Conservation (phyloP, 2,329 filamentous ascomycete genomes). For the Zymoseptoria ardabiliae region DNA sequence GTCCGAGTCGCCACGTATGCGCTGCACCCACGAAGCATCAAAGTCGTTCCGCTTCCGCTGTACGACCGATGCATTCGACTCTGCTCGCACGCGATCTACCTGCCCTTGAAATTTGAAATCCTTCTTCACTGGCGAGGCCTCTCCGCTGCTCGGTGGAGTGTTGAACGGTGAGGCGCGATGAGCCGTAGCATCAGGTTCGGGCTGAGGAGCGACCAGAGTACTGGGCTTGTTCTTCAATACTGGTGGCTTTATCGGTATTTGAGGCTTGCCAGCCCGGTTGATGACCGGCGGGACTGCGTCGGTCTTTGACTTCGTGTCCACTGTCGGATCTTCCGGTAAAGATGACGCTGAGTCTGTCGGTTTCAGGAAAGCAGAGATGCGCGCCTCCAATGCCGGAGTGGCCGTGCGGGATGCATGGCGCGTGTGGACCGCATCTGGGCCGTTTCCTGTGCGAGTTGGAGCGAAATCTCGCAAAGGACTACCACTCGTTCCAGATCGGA, state of each 20-base stretch:
- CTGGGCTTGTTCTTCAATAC: constrained; percentile 19
- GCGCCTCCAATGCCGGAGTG: constrained; percentile 37
- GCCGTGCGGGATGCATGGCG: constrained; percentile 34
- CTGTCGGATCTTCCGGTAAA: neutral
- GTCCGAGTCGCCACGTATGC: constrained; percentile 23
- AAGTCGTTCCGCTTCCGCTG: constrained; percentile 23
- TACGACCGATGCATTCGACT: constrained; percentile 22
- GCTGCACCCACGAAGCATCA: constrained; percentile 20
- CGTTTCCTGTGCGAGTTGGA: constrained; percentile 12
- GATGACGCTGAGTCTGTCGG: constrained; percentile 14
- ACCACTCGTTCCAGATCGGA: constrained; percentile 6
- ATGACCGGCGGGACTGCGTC: constrained; percentile 60
- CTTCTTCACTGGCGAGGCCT: constrained; percentile 37
- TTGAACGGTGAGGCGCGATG: constrained; percentile 68
- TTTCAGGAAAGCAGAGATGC: constrained; percentile 30
- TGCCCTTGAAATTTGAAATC: neutral
- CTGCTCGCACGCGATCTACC: constrained; percentile 5
- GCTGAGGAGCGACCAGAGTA: constrained; percentile 32
- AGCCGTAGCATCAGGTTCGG: constrained; percentile 33
- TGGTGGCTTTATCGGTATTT: constrained; percentile 41
- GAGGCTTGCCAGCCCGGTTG: constrained; percentile 74
- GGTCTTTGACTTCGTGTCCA: constrained; percentile 9
- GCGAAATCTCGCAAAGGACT: constrained; percentile 16
- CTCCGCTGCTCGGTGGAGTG: constrained; percentile 71
- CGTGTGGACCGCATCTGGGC: constrained; percentile 26